Evolutionary conservation across 192 early-diverging fungal genomes (phyloP), one percentile per base, ranked within the genome.

Genomic region (Jimgerdemannia lactiflua): DNA sequence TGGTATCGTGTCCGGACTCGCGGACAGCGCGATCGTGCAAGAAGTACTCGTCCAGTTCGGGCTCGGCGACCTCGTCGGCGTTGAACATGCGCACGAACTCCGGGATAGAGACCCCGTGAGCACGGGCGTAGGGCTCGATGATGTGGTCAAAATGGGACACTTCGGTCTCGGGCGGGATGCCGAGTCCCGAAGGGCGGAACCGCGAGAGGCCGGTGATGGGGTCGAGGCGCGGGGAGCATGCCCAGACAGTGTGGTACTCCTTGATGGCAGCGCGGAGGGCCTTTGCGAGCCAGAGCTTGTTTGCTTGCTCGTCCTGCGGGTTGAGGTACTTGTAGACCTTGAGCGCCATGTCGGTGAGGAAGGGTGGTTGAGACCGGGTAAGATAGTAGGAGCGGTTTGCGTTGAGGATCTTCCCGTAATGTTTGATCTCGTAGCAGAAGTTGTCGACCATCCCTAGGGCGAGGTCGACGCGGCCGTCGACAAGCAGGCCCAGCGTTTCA

Each of bases 401-500:
- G 79, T 99, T 99, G 65, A 98, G 88, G 79, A 99, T 98, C 84
- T 98, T 98, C 75, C 95, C 96, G 77, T 99, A 99, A 84, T 97
- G 95, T 71, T 92, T 91, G 80, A 99, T 98, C 81, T 97, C 91
- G 85, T 98, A 99, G 29, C 86, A 87, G 86, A 99, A 99, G 81
- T 99, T 96, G 77, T 98, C 97, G 8, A 98, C 92, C 97, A 98
- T 98, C 79, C 93, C 92, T 71, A 92, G 91, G 18, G 91, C 94
- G 77, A 99, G 81, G 75, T 95, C 94, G 41, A 92, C 74, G n/a
- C 95, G 91, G 3, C 92, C 94, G 82, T 99, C 97, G 4, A 91
- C 87, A 44, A 96, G 77, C 64, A 99, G 80, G 11, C 96, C 97
- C 3, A 98, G 83, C 0, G 93, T 85, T 78, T 97, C 96, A 86